phyloP scores from a whole-genome alignment of 2,329 filamentous ascomycete species.

The Falciphora oryzae region DNA sequence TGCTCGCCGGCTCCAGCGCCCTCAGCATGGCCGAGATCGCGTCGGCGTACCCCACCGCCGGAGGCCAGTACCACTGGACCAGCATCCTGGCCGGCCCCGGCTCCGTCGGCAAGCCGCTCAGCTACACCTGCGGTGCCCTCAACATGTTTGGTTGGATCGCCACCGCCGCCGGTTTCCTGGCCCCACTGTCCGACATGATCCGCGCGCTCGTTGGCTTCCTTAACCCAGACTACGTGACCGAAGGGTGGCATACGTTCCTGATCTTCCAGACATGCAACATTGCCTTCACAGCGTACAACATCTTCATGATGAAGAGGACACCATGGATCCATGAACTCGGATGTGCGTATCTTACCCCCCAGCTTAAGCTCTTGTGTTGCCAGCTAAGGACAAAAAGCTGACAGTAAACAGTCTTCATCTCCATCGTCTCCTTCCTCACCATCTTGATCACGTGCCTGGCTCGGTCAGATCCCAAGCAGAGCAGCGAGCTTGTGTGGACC shows the following conservation, averaged over 20 bases:
- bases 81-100: constrained; percentile 46
- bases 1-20: constrained; percentile 31
- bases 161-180: constrained; percentile 36
- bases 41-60: constrained; percentile 51
- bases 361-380: constrained; percentile 45
- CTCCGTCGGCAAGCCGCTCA: constrained; percentile 29
- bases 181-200: constrained; percentile 33
- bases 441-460: constrained; percentile 27
- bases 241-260: constrained; percentile 44
- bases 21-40: constrained; percentile 54
- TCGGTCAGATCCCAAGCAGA: constrained; percentile 21
- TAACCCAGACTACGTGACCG: constrained; percentile 30
- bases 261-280: constrained; percentile 53
- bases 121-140: constrained; percentile 37
- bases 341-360: constrained; percentile 50
- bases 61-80: constrained; percentile 57
- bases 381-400: constrained; percentile 17
- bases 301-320: constrained; percentile 51
- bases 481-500: constrained; percentile 44
- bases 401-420: constrained; percentile 41
- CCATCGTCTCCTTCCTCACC: constrained; percentile 46
- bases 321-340: constrained; percentile 51
- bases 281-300: constrained; percentile 49
- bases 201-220: constrained; percentile 31
- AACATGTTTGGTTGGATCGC: constrained; percentile 36